Conservation (phyloP, 75 land plant genomes). For the Selaginella tamariscina region DNA sequence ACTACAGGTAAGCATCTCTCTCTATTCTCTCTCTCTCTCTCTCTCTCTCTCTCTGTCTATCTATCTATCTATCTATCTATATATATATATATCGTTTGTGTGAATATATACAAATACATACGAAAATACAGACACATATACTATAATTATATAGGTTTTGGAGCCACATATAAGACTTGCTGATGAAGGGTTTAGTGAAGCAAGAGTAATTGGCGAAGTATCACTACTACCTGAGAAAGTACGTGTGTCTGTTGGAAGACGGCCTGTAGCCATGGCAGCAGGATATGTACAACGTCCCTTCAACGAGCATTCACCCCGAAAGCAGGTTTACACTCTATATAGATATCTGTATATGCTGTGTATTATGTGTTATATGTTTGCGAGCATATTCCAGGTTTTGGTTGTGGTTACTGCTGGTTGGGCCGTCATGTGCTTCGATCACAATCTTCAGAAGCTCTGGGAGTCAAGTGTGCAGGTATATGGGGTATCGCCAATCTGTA, state of each 20-base stretch:
- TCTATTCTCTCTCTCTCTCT: slow-evolving; percentile 3
- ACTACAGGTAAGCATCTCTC: slow-evolving; percentile 38
- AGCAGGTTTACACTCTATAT: no score
- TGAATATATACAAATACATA: no score
- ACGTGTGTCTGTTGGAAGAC: slow-evolving; percentile 64
- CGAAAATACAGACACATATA: no score
- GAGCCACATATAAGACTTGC: slow-evolving; percentile 51
- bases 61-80: no score
- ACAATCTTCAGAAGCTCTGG: slow-evolving; percentile 91
- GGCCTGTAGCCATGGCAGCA: slow-evolving; percentile 81
- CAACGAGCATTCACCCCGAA: slow-evolving; percentile 38
- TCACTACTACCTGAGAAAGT: slow-evolving; percentile 71
- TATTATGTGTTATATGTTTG: no score
- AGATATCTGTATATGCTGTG: no score
- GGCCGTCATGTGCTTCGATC: slow-evolving; percentile 91
- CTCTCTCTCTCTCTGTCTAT: no score
- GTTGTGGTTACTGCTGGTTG: slow-evolving; percentile 98
- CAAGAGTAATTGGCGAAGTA: slow-evolving; percentile 59
- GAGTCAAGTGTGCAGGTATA: slow-evolving; percentile 74
- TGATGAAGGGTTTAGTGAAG: slow-evolving; percentile 77
- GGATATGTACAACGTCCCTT: slow-evolving; percentile 56
- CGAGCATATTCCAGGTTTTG: no score
- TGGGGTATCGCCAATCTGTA: no score
- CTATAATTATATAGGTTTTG: slow-evolving; percentile 28
- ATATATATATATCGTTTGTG: no score